Conservation (phyloP, 768 basidiomycete species). For the Boletus rufocinnamomeus region DNA sequence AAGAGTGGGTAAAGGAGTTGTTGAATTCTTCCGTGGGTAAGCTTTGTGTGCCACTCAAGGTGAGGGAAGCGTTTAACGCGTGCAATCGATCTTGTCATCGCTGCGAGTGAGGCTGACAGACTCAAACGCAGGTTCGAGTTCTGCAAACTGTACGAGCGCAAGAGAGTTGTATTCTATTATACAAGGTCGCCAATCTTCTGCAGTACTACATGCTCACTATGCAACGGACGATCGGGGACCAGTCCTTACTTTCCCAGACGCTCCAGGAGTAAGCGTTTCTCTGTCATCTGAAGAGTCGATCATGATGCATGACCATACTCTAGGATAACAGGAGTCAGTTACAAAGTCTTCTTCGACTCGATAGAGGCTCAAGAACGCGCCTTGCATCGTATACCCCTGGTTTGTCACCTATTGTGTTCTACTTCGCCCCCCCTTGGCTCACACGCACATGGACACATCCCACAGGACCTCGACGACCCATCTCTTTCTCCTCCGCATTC, state of each 20-base stretch:
- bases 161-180: slow-evolving; percentile 89
- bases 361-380: slow-evolving; percentile 83
- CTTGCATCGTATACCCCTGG: slow-evolving; percentile 53
- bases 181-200: slow-evolving; percentile 91
- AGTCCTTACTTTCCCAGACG: slow-evolving; percentile 73
- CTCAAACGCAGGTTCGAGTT: slow-evolving; percentile 65
- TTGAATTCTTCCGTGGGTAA: no score
- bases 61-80: slow-evolving; percentile 10
- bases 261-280: slow-evolving; percentile 67
- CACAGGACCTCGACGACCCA: slow-evolving; percentile 66
- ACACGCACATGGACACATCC: not conserved
- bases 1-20: slow-evolving; percentile 82
- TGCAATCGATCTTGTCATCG: not conserved
- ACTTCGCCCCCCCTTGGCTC: not conserved
- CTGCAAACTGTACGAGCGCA: slow-evolving; percentile 92
- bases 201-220: slow-evolving; percentile 95
- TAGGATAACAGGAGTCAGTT: slow-evolving; percentile 80
- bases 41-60: no score
- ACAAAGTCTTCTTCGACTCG: slow-evolving; percentile 87
- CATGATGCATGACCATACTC: not conserved
- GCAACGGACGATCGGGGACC: slow-evolving; percentile 86
- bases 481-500: slow-evolving; percentile 72
- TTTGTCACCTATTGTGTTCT: slow-evolving; percentile 31
- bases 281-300: not conserved
- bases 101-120: not conserved